Base-by-base conservation (phyloP, 2,329 filamentous ascomycete species). In the Metarhizium robertsii region DNA sequence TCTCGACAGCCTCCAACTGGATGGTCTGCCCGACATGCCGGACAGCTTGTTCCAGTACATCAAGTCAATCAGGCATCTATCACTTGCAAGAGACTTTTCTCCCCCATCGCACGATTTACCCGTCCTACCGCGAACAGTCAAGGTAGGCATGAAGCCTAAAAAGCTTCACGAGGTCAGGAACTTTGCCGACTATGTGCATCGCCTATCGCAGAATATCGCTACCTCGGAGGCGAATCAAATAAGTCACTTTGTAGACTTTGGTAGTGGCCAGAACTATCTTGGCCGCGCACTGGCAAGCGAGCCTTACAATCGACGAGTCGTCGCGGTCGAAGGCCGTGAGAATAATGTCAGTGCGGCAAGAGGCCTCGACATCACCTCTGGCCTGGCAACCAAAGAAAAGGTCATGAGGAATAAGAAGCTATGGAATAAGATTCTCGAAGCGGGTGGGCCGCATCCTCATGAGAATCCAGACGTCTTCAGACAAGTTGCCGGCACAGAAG, bases 221-320 rank as follows among this genome's bases (percentile, higher is more conserved):
- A 6, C 7, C 6, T 40, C 51, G 14, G 66, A 74, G 2, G 73
- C 81, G 1, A 79, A 86, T 46, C 71, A 78, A 14, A 85, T 96
- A 58, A 89, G 90, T 0, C 92, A 97, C 72, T 84, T 96, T 57
- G 86, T 97, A 51, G 94, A 99, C 71, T 96, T 97, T 70, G 94
- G 94, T 32, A 96, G 91, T 53, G 94, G 94, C 0, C 92, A 97
- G 69, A 97, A 96, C 66, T 99, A 99, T 66, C 83, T 99, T 3
- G 92, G 94, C 1, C 81, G 94, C 49, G 88, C 90, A 1, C 76
- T 99, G 56, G 92, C 92, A 14, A 90, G 87, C 59, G 79, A 85
- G 54, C 91, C 92, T 0, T 96, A 95, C 72, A 89, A 92, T 65
- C 85, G 86, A 64, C 84, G 91, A 61, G 87, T 97, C 47, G 84